Evolutionary conservation across 2,329 filamentous ascomycete genomes (phyloP), one percentile per base, ranked within the genome.

Genomic region (Ophiocordyceps camponoti-leonardi): DNA sequence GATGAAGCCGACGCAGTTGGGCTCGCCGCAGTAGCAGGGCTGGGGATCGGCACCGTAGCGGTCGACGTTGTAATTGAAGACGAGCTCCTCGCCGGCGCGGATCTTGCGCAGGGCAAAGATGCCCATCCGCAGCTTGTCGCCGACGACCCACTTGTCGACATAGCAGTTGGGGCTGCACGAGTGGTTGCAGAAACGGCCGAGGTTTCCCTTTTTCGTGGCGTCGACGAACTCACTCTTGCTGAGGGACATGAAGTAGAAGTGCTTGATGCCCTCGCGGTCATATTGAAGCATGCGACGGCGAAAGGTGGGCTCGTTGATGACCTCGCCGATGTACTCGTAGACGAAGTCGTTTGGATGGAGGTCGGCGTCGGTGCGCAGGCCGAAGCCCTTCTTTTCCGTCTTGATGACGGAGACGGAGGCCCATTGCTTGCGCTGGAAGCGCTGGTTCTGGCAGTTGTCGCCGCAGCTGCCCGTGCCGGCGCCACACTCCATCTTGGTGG

Each of bases 231-330:
- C 92, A 56, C 81, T 85, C 62, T 94, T 94, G 58, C 79, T 94
- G 50, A 98, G 79, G 26, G 92, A 96, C 92, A 98, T 98, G 69
- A 98, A 98, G 66, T 98, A 98, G 63, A 98, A 98, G 65, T 98
- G 92, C 63, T 93, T 94, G 72, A 98, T 95, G 49, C 88, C 88
- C 61, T 96, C 86, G 43, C 92, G 76, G 58, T 95, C 87, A 63
- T 98, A 98, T 57, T 93, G 83, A 37, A 86, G 68, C 80, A 93
- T 95, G 49, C 92, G 86, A 48, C 80, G 79, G 46, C 87, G 83
- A 59, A 96, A 96, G 12, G 83, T 83, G 28, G 77, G 74, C 64
- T 98, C 90, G 55, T 93, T 90, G 60, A 98, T 95, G 54, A 96
- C 92, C 65, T 98, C 92, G 54, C 92, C 92, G 54, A 98, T 90